Base-by-base conservation (phyloP, 2,329 filamentous ascomycete genomes). In the Phialophora chinensis region DNA sequence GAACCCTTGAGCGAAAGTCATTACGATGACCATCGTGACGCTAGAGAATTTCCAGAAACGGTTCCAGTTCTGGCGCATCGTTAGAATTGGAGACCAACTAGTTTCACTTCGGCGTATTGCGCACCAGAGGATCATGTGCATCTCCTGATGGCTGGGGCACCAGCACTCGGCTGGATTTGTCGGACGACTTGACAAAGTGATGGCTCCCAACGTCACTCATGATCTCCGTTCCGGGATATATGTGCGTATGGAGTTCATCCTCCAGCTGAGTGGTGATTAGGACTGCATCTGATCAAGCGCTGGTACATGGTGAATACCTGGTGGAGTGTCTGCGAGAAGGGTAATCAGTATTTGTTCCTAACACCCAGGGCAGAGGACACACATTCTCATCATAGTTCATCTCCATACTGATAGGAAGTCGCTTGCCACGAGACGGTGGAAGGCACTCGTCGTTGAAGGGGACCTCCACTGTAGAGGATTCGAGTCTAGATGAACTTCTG, bases 121-220 rank as follows among this genome's bases (percentile, higher is more conserved):
- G 44, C 63, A 77, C 78, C 66, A 80, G 69, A 12, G 79, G 78
- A 64, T 78, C 75, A 60, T 79, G 79, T 20, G 76, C 76, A 66
- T 79, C 73, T 44, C 72, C 73, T 0, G 76, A 77, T 3, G 79
- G 79, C n/a, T 77, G 64, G 1, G 79, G 79, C 38, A 84, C 81
- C 10, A 84, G 76, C 5, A 83, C 81, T 17, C 50, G 44, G 20
- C 35, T 38, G 33, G 44, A 47, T 38, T 80, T 76, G 25, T 76
- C 74, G 31, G 38, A 49, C 72, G 76, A 74, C 62, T 88, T 88
- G 72, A 89, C 85, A 71, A 89, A 89, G 74, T 88, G 87, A 75
- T 88, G 85, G 0, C 79, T 78, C 31, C 85, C 86, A 42, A 88
- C 82, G 78, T 90, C 84, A 8, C 80, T 76, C 85, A 87, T 87